phyloP scores from a whole-genome alignment of 768 basidiomycete species.

The Kwoniella shandongensis region DNA sequence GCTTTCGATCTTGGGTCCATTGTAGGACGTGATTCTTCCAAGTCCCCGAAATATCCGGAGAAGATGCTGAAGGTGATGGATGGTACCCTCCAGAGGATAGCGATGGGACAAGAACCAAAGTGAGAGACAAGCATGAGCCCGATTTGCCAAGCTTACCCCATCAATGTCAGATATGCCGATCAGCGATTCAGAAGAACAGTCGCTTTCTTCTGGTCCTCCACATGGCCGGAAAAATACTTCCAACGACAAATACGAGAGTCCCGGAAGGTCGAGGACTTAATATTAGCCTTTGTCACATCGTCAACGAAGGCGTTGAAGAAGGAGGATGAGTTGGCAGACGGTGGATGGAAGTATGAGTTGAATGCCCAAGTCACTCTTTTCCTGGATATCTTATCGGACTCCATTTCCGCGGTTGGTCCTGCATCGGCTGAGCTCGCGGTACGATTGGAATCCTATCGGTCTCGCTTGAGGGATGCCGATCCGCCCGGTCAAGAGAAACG shows the following conservation, averaged over 20 bases:
- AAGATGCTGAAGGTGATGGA: conserved; percentile 88
- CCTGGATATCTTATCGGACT: conserved; percentile 79
- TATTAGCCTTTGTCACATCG: conserved; percentile 90
- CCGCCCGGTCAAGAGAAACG: background rate
- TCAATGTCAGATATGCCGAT: conserved; percentile 75
- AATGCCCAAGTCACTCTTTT: conserved; percentile 90
- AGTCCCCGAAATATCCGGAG: conserved; percentile 89
- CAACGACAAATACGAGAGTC: conserved; percentile 91
- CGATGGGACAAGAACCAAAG: conserved; percentile 88
- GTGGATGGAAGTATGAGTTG: conserved; percentile 89
- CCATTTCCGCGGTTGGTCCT: conserved; percentile 68
- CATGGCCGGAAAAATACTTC: conserved; percentile 80
- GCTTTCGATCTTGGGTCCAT: conserved; percentile 35
- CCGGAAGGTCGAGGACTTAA: conserved; percentile 94
- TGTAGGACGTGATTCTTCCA: conserved; percentile 50
- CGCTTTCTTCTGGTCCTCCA: conserved; percentile 81
- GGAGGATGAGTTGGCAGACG: conserved; percentile 75
- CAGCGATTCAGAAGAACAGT: conserved; percentile 84
- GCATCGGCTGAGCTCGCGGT: conserved; percentile 78
- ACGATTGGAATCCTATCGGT: conserved; percentile 75
- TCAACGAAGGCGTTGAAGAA: conserved; percentile 85
- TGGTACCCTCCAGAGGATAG: conserved; percentile 82
- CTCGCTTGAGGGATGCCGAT: conserved; percentile 61
- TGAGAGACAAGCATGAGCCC: conserved; percentile 57
- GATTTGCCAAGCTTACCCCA: conserved; percentile 1